Evolutionary conservation across 129 eudicot species (phyloP).

Genomic region (Scalesia atractyloides): DNA sequence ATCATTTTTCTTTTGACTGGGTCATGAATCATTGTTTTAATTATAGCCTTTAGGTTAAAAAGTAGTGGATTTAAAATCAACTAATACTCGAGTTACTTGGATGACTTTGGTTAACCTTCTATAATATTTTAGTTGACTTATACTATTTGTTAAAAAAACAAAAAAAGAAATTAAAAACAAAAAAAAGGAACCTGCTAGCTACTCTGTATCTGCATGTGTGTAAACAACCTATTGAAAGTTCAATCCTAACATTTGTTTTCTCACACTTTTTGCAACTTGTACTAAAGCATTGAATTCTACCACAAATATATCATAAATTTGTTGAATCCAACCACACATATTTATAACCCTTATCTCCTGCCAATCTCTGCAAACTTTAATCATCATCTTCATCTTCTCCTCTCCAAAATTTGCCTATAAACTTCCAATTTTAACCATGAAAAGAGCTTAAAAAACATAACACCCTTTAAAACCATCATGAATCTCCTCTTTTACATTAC

Average conservation of each 20-base stretch:
- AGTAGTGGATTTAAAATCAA: too few relatives aligned
- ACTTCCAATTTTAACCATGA: conserved; percentile 7
- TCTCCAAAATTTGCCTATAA: conserved; percentile 19
- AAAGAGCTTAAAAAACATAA: conserved; percentile 34
- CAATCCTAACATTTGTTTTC: conserved; percentile 12
- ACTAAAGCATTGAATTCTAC: conserved; percentile 17
- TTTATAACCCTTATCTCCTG: conserved; percentile 29
- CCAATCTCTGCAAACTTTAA: conserved; percentile 17
- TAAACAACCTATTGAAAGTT: conserved; percentile 17
- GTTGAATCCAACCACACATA: conserved; percentile 23
- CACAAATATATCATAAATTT: conserved; percentile 17
- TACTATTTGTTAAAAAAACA: neutral
- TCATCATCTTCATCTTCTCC: conserved; percentile 12
- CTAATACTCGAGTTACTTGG: too few relatives aligned
- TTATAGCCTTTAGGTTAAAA: too few relatives aligned
- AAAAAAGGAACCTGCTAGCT: neutral
- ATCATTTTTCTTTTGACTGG: too few relatives aligned
- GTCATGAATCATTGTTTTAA: too few relatives aligned
- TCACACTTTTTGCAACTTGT: conserved; percentile 21
- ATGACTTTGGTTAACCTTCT: neutral
- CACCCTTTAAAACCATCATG: conserved; percentile 19
- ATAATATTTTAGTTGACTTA: neutral
- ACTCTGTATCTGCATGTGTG: conserved; percentile 9
- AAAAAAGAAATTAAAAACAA: neutral
- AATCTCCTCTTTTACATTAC: conserved; percentile 31